A percentile compares a stretch with the other conserved stretches of the same genome.
Evolutionary conservation across 441 rosid genomes (phyloP).

Genomic region (Metrosideros polymorpha): DNA sequence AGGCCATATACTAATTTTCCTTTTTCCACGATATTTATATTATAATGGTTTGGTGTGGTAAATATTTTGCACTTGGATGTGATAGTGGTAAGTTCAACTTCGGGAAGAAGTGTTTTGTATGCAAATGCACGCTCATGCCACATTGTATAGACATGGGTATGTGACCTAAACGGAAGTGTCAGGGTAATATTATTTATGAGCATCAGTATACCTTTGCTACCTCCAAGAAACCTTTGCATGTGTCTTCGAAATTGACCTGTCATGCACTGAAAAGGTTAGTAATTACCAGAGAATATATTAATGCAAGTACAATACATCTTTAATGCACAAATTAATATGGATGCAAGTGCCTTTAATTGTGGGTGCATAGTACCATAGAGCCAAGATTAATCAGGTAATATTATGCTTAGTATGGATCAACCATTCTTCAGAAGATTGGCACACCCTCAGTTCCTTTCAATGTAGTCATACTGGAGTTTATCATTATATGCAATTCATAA

Average conservation of each 20-base stretch:
- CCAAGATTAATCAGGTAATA: background rate
- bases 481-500: background rate
- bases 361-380: background rate
- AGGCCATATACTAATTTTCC: background rate
- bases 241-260: conserved; percentile 98
- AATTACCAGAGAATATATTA: background rate
- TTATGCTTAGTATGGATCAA: background rate
- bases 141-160: background rate
- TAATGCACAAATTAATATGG: background rate
- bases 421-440: background rate
- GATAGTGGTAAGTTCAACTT: background rate
- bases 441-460: background rate
- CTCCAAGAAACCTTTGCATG: conserved; percentile 98
- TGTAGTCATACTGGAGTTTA: background rate
- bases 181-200: background rate
- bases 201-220: conserved; percentile 75
- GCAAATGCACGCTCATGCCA: background rate
- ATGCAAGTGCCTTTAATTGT: background rate
- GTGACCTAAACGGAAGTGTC: background rate
- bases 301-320: background rate
- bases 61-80: background rate
- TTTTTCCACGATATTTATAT: background rate
- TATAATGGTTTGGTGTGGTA: background rate
- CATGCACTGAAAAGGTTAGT: conserved; percentile 8
- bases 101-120: background rate